Evolutionary conservation across 108 stramenopile genomes (phyloP), one percentile per base, ranked within the genome.

Genomic region (Fistulifera solaris): DNA sequence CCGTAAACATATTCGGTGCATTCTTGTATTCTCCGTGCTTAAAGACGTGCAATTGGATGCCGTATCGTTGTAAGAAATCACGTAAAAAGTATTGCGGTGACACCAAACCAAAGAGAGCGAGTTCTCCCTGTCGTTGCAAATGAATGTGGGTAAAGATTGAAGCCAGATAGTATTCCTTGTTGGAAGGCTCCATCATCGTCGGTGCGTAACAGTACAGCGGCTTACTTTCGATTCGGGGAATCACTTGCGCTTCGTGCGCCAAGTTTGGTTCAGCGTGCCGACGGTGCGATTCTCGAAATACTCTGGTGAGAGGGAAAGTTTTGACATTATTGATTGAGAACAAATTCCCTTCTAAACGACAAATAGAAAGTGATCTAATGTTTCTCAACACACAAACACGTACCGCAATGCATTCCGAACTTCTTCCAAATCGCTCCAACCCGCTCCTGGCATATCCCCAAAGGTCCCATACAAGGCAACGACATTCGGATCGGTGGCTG

Each of bases 11-110:
- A 50, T 85, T 89, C 38, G 83, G 74, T 19, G 77, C 71, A 54
- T 77, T 89, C 68, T 89, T 85, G 66, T 79, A 89, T 16, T 64
- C 52, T 24, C 87, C 87, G 44, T 85, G 87, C 49, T 85, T 85
- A 48, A 80, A 85, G 38, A 89, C 83, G 58, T 89, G 78, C 1
- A 65, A 79, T 17, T 54, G 67, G 19, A 89, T 64, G 19, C 87
- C 87, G 62, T 89, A 83, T 44, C 72, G 80, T 13, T 76, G 58
- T 52, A 89, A 42, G 26, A 66, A 58, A n/a, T 60, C 66, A 6
- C 70, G 54, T 24, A 81, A 41, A 51, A 89, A 89, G 13, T 60
- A 38, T 58, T 72, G 68, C 23, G 63, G 61, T 18, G 57, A 45
- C 10, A 56, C 45, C 43, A 76, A 24, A 18, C 87, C 87, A 61